Percentiles rank a stretch among this genome's conserved stretches.
These are phyloP conservation scores for Sistotremastrum suecicum DNA, from an alignment of 768 basidiomycete genomes.

Conservation along the genomic window DNA sequence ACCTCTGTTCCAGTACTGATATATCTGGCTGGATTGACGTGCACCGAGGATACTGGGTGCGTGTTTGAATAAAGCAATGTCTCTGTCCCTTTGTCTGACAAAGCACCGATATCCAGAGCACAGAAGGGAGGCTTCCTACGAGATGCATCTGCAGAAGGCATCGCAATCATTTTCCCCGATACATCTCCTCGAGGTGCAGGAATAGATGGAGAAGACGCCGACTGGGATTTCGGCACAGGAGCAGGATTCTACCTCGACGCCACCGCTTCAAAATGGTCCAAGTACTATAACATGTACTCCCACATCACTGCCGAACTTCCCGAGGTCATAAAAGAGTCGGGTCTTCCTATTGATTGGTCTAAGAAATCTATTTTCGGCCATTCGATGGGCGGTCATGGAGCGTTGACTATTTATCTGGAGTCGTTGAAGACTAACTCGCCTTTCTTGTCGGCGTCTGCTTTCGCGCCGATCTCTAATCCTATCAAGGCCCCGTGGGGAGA, in stretches of 20 bases:
- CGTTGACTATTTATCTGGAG: slow-evolving; percentile 77
- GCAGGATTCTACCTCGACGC: slow-evolving; percentile 97
- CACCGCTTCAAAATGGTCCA: slow-evolving; percentile 55
- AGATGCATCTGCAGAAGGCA: slow-evolving; percentile 71
- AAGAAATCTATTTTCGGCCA: slow-evolving; percentile 90
- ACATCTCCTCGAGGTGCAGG: slow-evolving; percentile 91
- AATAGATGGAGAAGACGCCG: slow-evolving; percentile 61
- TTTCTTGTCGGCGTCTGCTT: slow-evolving; percentile 82
- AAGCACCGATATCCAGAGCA: slow-evolving; percentile 34
- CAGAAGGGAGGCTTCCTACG: slow-evolving; percentile 89
- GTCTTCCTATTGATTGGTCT: slow-evolving; percentile 66
- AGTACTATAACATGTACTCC: slow-evolving; percentile 81
- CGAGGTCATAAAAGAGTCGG: slow-evolving; percentile 53
- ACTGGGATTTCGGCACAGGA: slow-evolving; percentile 84
- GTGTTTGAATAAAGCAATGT: slow-evolving; percentile 7
- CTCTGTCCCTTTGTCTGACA: not conserved
- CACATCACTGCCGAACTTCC: slow-evolving; percentile 80
- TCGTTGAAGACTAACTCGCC: slow-evolving; percentile 41
- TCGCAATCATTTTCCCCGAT: slow-evolving; percentile 90
- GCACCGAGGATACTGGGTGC: slow-evolving; percentile 89
- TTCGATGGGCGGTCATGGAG: slow-evolving; percentile 96
- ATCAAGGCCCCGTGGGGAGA: slow-evolving; percentile 80
- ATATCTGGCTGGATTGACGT: slow-evolving; percentile 82
- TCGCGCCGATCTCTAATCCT: slow-evolving; percentile 78
- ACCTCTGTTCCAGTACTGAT: slow-evolving; percentile 58